Conservation (phyloP, 768 basidiomycete genomes). For the Lepiota venenata region DNA sequence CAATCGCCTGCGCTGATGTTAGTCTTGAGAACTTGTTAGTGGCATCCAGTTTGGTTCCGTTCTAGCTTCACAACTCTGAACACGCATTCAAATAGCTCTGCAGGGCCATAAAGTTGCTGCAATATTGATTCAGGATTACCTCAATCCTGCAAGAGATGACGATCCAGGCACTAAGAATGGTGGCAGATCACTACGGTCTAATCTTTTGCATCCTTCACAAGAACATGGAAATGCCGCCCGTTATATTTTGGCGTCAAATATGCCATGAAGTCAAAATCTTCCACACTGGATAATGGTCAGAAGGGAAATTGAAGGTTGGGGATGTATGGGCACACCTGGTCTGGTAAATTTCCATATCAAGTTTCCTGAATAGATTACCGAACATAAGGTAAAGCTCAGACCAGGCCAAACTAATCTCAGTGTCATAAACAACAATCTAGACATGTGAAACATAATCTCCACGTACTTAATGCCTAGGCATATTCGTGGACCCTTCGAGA, state of each 20-base stretch:
- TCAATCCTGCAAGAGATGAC: background rate
- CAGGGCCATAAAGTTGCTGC: no score
- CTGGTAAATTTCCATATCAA: conserved; percentile 29
- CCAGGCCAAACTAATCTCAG: conserved; percentile 35
- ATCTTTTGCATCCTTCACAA: background rate
- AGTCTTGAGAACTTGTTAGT: no score
- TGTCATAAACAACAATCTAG: background rate
- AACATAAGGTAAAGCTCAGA: conserved; percentile 39
- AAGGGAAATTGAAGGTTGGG: background rate
- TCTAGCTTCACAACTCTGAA: no score
- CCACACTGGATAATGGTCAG: background rate
- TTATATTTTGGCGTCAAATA: conserved; percentile 10
- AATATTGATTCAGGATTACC: no score
- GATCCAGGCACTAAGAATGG: no score
- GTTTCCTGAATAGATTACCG: conserved; percentile 35
- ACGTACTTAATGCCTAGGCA: conserved; percentile 43
- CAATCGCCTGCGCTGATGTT: no score
- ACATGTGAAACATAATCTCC: background rate
- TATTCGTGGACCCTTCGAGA: conserved; percentile 42
- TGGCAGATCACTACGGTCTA: background rate
- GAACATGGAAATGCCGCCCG: conserved; percentile 1
- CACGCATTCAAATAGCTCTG: no score
- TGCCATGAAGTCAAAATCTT: conserved; percentile 13
- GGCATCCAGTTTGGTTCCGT: no score
- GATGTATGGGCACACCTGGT: conserved; percentile 24